These are phyloP conservation scores for Sporothrix euskadiensis DNA, from an alignment of 2,329 filamentous ascomycete species.

Conservation along the genomic window DNA sequence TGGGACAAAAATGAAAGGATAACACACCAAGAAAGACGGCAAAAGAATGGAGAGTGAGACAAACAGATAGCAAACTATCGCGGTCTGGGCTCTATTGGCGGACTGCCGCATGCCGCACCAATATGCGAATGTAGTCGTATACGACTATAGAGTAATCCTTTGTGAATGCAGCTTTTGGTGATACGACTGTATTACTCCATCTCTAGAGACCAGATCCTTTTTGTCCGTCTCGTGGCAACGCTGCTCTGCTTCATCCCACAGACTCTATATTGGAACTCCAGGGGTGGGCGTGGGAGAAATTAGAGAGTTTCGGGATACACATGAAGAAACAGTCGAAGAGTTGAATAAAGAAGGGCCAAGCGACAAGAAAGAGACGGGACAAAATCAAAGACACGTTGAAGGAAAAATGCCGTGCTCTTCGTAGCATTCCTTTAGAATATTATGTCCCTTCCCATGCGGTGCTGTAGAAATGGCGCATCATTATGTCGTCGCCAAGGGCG, in stretches of 20 bases:
- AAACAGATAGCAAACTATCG: neutral
- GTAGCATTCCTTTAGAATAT: neutral
- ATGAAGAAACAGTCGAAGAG: neutral
- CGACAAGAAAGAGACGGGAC: neutral
- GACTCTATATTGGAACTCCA: neutral
- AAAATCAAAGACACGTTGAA: neutral
- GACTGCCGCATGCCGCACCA: neutral
- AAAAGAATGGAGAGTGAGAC: constrained; percentile 15
- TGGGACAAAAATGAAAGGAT: neutral
- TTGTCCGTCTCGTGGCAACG: neutral
- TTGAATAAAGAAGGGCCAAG: neutral
- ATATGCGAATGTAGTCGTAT: neutral
- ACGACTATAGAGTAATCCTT: neutral
- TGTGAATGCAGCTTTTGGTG: neutral
- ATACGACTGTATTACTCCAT: neutral
- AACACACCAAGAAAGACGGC: too few relatives aligned
- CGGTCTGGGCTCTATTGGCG: neutral
- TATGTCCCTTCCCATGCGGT: neutral
- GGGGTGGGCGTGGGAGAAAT: neutral
- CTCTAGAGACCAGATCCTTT: neutral
- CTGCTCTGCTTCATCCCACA: neutral
- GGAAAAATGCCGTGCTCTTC: neutral
- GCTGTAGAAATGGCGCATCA: neutral
- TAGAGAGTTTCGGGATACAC: neutral
- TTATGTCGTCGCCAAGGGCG: constrained; percentile 11